Evolutionary conservation across 129 eudicot species (phyloP), one percentile per base, ranked within the genome.

Genomic region (Ambrosia artemisiifolia): DNA sequence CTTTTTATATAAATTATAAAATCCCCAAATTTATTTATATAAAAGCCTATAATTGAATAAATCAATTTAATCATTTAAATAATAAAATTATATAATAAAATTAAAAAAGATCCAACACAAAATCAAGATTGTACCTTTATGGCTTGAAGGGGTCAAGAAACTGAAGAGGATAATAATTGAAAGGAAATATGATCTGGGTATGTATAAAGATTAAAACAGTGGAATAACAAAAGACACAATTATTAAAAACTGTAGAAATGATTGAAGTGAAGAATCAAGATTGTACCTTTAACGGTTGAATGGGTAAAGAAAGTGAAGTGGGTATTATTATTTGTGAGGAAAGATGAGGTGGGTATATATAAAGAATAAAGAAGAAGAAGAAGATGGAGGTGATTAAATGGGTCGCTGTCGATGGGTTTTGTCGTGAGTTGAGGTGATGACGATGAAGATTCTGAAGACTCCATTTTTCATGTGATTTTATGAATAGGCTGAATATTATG

Each of bases 381-480:
- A 13, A 57, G 61, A 7, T 13, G 2, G 13, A 76, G 7, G 7
- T 36, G 8, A 36, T 36, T 7, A 36, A 36, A 3, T 13, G 2
- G 13, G 80, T 80, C 80, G 65, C 72, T 74, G 12, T 80, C 83
- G 70, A 61, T 50, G 71, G 61, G 53, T 54, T 69, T 77, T 77
- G 81, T 70, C 71, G 65, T 70, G 46, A 61, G 11, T 11, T 40
- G 7, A 28, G 76, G 20, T 48, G 81, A 76, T 76, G 75, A 69
- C 33, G 81, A 17, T 49, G 76, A 48, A 69, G 74, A 67, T 76
- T 6, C 76, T 34, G 14, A 4, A 32, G 28, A 17, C 1, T 67
- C 57, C 71, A 51, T 20, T 34, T 62, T 62, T 50, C 71, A 77
- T 50, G 75, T 70, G 55, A 59, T 12, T 24, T 16, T 1, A 24